phyloP scores from a whole-genome alignment of 345 rosid species.

The Trapa incisa region DNA sequence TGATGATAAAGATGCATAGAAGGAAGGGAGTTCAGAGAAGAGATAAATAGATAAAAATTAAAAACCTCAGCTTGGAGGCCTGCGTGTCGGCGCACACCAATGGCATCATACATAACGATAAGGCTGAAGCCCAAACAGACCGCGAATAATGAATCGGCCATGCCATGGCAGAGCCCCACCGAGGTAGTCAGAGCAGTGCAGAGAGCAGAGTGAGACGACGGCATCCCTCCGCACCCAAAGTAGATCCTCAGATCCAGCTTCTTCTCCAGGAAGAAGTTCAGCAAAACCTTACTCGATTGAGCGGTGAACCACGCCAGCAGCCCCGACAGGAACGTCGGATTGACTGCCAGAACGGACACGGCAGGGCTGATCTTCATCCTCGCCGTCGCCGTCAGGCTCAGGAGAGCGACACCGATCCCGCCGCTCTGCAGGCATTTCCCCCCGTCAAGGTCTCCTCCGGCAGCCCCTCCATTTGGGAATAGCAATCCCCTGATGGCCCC shows the following conservation, averaged over 20 bases:
- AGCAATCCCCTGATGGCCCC: neutral
- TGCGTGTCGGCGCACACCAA: slow-evolving; percentile 94
- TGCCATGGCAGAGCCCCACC: slow-evolving; percentile 84
- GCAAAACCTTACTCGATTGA: slow-evolving; percentile 55
- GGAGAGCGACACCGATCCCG: slow-evolving; percentile 53
- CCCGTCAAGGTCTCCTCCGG: neutral
- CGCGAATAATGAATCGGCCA: slow-evolving; percentile 77
- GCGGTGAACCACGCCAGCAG: slow-evolving; percentile 66
- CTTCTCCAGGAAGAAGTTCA: slow-evolving; percentile 69
- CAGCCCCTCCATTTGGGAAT: neutral
- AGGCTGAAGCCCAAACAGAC: slow-evolving; percentile 89
- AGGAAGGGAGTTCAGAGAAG: too few species aligned
- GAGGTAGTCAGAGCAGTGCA: slow-evolving; percentile 90
- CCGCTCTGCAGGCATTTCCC: slow-evolving; percentile 36
- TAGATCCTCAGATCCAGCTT: slow-evolving; percentile 68
- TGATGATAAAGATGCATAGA: too few species aligned
- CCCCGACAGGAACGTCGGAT: slow-evolving; percentile 77
- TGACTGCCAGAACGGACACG: slow-evolving; percentile 61
- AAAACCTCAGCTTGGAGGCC: slow-evolving; percentile 96
- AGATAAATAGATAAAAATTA: too few species aligned
- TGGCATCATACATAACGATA: slow-evolving; percentile 94
- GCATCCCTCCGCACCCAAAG: slow-evolving; percentile 88
- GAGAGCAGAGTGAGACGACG: slow-evolving; percentile 81
- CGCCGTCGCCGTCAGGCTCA: slow-evolving; percentile 57
- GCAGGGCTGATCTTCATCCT: slow-evolving; percentile 64